Conservation (phyloP, 208 protist genomes). For the Borovskyia barvae region DNA sequence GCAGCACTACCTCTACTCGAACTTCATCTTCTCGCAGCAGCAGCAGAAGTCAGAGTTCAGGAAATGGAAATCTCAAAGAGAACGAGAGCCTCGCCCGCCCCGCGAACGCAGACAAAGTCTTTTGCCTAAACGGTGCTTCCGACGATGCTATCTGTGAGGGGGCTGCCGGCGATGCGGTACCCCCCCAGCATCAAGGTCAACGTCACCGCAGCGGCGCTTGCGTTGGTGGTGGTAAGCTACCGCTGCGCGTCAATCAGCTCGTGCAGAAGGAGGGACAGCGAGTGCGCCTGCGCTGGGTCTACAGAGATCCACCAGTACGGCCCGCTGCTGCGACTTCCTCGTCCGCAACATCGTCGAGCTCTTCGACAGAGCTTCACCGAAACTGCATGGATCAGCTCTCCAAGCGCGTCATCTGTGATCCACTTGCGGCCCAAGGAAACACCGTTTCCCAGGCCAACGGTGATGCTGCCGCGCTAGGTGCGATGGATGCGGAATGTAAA, state of each 20-base stretch:
- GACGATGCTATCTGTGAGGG: too few relatives aligned
- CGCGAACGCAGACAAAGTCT: too few relatives aligned
- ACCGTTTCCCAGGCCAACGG: too few relatives aligned
- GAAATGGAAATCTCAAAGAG: too few relatives aligned
- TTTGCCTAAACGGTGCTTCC: too few relatives aligned
- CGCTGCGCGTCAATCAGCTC: constrained; percentile 21
- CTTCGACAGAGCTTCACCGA: too few relatives aligned
- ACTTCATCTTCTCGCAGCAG: constrained; percentile 6
- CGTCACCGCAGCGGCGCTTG: constrained; percentile 2
- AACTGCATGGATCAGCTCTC: too few relatives aligned
- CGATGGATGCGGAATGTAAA: constrained; percentile 15
- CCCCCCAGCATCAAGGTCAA: constrained; percentile 5
- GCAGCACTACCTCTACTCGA: not conserved
- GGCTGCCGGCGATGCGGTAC: not conserved
- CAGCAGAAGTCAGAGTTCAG: not conserved
- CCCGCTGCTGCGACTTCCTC: constrained; percentile 1
- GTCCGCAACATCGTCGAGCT: constrained; percentile 1
- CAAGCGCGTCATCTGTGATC: too few relatives aligned
- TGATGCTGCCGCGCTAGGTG: constrained; percentile 7
- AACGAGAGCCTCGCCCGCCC: too few relatives aligned
- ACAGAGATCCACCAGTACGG: constrained; percentile 12
- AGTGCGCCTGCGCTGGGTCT: constrained; percentile 28
- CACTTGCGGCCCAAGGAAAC: too few relatives aligned
- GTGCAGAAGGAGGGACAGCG: constrained; percentile 25
- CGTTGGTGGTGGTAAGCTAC: constrained; percentile 2